phyloP scores from a whole-genome alignment of 106 monocot species.

The Gastrodia elata region DNA sequence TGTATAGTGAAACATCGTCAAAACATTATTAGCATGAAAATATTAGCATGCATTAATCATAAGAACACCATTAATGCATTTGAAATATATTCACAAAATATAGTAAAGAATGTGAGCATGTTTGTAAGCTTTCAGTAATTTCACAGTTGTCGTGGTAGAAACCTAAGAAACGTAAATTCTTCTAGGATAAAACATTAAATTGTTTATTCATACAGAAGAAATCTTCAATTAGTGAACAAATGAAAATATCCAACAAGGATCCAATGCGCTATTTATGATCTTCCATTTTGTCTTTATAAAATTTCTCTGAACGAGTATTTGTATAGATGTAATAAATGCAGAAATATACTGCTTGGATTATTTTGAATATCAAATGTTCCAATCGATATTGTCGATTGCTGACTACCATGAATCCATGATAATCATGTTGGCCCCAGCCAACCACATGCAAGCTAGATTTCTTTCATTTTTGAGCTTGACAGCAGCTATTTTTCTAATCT shows the following conservation, averaged over 20 bases:
- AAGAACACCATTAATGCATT: background rate
- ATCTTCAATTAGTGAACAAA: background rate
- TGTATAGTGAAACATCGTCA: background rate
- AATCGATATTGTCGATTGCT: too few species aligned
- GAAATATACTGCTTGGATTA: background rate
- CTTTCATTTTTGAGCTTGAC: too few species aligned
- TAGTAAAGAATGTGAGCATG: background rate
- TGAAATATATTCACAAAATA: background rate
- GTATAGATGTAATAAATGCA: background rate
- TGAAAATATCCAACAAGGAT: background rate
- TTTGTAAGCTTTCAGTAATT: background rate
- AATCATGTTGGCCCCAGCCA: too few species aligned
- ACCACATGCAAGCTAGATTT: too few species aligned
- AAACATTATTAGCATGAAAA: background rate
- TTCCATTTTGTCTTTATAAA: background rate
- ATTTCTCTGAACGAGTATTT: background rate
- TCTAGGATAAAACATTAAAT: background rate
- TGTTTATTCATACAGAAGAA: background rate
- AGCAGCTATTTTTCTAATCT: too few species aligned
- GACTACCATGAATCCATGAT: too few species aligned
- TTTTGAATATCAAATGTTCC: background rate
- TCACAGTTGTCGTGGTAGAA: background rate
- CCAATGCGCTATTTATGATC: background rate
- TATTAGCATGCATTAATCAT: background rate
- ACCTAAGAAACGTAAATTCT: background rate